These are phyloP conservation scores for Sordariomycetes sp. DNA, from an alignment of 2,329 filamentous ascomycete species.

Conservation along the genomic window DNA sequence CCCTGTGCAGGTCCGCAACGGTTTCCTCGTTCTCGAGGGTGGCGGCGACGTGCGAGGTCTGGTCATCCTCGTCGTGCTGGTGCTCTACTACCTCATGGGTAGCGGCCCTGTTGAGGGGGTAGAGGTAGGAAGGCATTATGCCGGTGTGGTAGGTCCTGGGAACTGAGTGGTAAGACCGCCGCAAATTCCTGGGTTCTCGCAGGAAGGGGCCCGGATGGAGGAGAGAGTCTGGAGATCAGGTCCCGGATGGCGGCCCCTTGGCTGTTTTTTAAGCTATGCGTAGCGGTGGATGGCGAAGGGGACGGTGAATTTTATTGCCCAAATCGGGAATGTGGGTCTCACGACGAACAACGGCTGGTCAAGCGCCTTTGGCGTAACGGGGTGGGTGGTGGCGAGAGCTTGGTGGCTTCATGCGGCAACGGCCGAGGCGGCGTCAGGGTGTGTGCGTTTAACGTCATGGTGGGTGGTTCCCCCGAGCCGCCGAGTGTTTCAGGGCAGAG, in stretches of 20 bases:
- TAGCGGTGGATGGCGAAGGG: too few species aligned
- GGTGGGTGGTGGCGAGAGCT: too few species aligned
- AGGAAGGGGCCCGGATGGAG: neutral
- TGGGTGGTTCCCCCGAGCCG: too few species aligned
- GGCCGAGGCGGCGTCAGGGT: too few species aligned
- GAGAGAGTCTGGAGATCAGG: neutral
- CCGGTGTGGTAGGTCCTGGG: neutral
- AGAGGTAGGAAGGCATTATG: neutral
- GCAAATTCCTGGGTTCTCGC: neutral
- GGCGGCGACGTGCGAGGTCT: neutral
- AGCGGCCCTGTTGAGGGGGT: neutral
- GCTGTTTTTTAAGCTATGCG: too few species aligned
- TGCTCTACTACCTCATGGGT: neutral
- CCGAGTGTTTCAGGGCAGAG: too few species aligned
- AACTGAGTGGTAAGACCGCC: neutral
- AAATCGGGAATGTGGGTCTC: neutral
- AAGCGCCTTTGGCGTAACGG: too few species aligned
- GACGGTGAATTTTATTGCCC: neutral
- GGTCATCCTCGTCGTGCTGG: neutral
- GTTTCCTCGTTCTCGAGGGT: neutral
- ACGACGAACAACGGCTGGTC: too few species aligned
- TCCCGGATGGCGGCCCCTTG: neutral
- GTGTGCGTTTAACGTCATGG: too few species aligned
- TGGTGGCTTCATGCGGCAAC: too few species aligned
- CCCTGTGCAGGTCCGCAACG: constrained; percentile 18